These are phyloP conservation scores for Calonectria crousiana DNA, from an alignment of 2,329 filamentous ascomycete species.

Conservation along the genomic window DNA sequence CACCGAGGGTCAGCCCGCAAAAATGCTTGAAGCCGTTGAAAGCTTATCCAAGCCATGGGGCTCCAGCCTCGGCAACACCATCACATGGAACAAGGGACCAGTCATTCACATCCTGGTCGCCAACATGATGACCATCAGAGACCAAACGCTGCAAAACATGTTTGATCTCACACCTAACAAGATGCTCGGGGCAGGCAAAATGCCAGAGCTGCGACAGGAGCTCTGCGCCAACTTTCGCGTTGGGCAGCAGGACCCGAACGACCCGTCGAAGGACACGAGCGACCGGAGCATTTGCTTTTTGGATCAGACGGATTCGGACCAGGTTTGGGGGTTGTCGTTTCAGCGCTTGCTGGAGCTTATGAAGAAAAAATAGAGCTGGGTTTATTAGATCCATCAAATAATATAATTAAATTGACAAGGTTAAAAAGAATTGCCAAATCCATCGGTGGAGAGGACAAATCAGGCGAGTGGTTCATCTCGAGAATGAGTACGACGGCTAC, in stretches of 20 bases:
- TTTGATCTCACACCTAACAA: background rate
- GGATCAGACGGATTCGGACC: background rate
- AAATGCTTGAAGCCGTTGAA: background rate
- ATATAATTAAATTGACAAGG: too few relatives aligned
- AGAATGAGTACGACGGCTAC: too few relatives aligned
- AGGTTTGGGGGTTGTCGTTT: background rate
- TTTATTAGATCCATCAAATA: background rate
- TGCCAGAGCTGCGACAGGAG: background rate
- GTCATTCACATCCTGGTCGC: background rate
- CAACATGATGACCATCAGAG: background rate
- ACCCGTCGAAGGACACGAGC: background rate
- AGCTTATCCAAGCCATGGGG: background rate
- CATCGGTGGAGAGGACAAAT: too few relatives aligned
- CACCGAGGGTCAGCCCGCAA: background rate
- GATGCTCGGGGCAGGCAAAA: background rate
- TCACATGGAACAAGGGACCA: background rate
- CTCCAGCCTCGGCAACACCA: background rate
- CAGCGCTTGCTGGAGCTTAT: background rate
- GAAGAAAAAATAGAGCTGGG: background rate
- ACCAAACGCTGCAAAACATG: background rate
- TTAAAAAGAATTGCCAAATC: too few relatives aligned
- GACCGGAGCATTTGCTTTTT: background rate
- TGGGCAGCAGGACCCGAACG: background rate
- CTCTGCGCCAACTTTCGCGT: background rate
- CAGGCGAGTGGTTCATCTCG: too few relatives aligned